Base-by-base conservation (phyloP, 1,139 yeast species). In the Hyphopichia wangnamkhiaoensis region DNA sequence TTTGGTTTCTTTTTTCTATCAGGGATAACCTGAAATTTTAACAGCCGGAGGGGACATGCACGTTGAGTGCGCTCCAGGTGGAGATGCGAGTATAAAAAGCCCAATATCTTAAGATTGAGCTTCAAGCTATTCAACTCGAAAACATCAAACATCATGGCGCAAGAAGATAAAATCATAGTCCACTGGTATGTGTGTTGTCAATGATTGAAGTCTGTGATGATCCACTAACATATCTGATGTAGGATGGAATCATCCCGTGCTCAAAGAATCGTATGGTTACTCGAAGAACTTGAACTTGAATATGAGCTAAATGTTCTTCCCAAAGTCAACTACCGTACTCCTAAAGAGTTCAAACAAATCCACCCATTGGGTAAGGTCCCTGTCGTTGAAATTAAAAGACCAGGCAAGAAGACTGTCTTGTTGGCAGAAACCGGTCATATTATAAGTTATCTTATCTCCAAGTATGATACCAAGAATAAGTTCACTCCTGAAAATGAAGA, bases 241-340 rank as follows among this genome's bases (percentile, higher is more conserved):
- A 35, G 31, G 36, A 67, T 76, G 45, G 63, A 70, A 43, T 58
- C 65, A 25, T 74, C 80, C n/a, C 63, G 83, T 37, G 62, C 80
- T 5, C 67, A 64, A 35, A 62, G 82, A 29, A 59, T 76, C 14
- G 47, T 70, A 25, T 77, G 81, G 79, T 57, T 74, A 19, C 56
- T 77, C 15, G 80, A 75, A 43, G 71, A 72, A 38, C 57, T 78
- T 12, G 62, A 61, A 20, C 48, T 76, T 15, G 66, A 67, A 29
- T 77, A 72, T 46, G 70, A 69, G 17, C 52, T 73, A 21, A 59
- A 64, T 32, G 50, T 63, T 4, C 72, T 65, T 53, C 54, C 63
- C 41, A 65, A 80, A 20, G 42, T 53, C 55, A 5, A 56, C 59
- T 6, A 57, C 6, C 50, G 58, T 42, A 56, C 55, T 1, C 58